Evolutionary conservation across 495 filamentous ascomycete genomes (phyloP), one percentile per base, ranked within the genome.

Genomic region (Aspergillus saccharolyticus): DNA sequence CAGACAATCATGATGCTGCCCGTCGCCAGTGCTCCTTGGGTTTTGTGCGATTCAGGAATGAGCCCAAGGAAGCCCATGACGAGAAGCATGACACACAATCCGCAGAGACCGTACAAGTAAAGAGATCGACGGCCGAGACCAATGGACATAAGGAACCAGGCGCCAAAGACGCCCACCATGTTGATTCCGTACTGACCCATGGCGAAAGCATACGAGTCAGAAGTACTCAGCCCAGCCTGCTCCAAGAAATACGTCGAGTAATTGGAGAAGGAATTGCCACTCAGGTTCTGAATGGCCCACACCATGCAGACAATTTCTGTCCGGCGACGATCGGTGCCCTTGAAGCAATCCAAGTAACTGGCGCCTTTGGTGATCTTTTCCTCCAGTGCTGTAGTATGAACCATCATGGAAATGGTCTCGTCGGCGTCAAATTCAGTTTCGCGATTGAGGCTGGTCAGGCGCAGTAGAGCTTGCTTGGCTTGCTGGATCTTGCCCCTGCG

Each of bases 391-490:
- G 85, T 88, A 8, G 88, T 91, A 62, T 90, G 88, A 24, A 89
- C 84, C 86, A 92, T 92, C 88, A 92, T 91, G 47, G 87, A 79
- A 42, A 94, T 76, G 0, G 86, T 90, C 70, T 94, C 87, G 60
- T 89, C 83, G 2, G 84, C 74, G 59, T 92, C 79, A 58, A 91
- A 89, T 21, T 85, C 76, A 0, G 78, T 78, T 44, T 88, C 80
- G 0, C 54, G 58, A 21, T 79, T 74, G 14, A 71, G 55, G 61
- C 78, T 86, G 44, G 84, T 89, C 48, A 94, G 71, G 17, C 89
- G 85, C 18, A 82, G 74, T 25, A 94, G 73, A 6, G 87, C 74
- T 14, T 74, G 70, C 66, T 89, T 89, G 5, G 89, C 89, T 39
- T 88, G 80, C 14, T 87, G 81, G 16, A 82, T 75, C 28, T 78